A percentile compares a stretch with the other conserved stretches of the same genome.
Evolutionary conservation across 306 rosid species (phyloP).

Genomic region (Cajanus cajan): DNA sequence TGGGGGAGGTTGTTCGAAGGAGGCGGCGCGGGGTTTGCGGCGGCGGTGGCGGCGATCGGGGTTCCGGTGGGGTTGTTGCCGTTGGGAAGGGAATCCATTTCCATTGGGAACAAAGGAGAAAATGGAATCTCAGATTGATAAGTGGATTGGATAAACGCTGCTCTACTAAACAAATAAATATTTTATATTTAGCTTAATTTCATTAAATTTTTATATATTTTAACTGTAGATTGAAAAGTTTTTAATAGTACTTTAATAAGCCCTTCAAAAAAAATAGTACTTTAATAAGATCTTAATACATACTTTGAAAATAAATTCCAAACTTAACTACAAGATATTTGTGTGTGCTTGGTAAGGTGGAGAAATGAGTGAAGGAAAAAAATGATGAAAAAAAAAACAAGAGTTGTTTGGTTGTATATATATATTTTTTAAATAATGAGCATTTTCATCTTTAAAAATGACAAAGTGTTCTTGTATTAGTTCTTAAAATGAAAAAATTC

Average conservation of each 20-base stretch:
- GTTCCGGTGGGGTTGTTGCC: constrained; percentile 26
- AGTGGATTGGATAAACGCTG: not conserved
- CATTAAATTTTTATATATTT: not conserved
- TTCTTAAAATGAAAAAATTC: no score
- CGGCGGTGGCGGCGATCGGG: constrained; percentile 19
- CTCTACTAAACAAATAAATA: not conserved
- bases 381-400: no score
- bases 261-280: no score
- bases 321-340: no score
- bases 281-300: no score
- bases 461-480: no score
- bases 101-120: constrained; percentile 50
- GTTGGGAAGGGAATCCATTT: constrained; percentile 52
- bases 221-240: not conserved
- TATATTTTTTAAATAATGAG: no score
- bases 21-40: constrained; percentile 30
- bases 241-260: not conserved
- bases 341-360: no score
- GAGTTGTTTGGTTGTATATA: no score
- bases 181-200: not conserved
- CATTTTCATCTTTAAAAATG: no score
- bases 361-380: no score
- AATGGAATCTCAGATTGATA: constrained; percentile 29
- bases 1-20: constrained; percentile 54
- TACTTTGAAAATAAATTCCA: no score